Evolutionary conservation across 805 yeast genomes (phyloP).

Genomic region (Vanderwaltozyma polyspora): DNA sequence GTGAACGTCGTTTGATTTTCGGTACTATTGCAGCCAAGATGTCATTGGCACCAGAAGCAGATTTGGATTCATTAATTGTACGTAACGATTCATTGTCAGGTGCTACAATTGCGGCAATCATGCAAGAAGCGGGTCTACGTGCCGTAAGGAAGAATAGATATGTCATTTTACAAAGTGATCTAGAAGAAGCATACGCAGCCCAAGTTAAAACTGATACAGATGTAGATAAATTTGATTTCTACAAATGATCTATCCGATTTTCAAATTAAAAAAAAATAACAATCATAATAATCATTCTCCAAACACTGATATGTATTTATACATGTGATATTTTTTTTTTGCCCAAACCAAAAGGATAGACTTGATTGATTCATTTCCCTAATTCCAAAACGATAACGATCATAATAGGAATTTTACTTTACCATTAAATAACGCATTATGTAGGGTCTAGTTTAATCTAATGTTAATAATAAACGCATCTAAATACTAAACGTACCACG

Average conservation of each 20-base stretch:
- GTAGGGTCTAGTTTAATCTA: too few species aligned
- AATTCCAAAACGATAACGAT: too few species aligned
- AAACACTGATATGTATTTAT: too few species aligned
- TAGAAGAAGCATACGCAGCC: conserved; percentile 94
- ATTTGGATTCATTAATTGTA: conserved; percentile 83
- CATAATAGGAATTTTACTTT: too few species aligned
- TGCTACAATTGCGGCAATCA: conserved; percentile 94
- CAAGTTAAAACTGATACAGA: conserved; percentile 95
- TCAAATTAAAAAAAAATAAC: too few species aligned
- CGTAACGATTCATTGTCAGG: conserved; percentile 97
- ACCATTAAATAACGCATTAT: too few species aligned
- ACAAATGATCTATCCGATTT: conserved; percentile 48
- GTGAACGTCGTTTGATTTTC: conserved; percentile 94
- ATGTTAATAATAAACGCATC: too few species aligned
- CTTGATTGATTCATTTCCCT: too few species aligned
- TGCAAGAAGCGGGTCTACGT: conserved; percentile 99
- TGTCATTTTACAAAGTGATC: conserved; percentile 88
- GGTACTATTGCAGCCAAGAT: conserved; percentile 92
- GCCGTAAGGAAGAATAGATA: conserved; percentile 98
- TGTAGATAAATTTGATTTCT: conserved; percentile 95
- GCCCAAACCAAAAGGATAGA: too few species aligned
- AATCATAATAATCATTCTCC: too few species aligned
- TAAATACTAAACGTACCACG: too few species aligned
- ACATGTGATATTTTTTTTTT: too few species aligned
- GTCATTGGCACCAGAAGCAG: conserved; percentile 97